Evolutionary conservation across 768 basidiomycete genomes (phyloP).

Genomic region (Hericium alpestre): DNA sequence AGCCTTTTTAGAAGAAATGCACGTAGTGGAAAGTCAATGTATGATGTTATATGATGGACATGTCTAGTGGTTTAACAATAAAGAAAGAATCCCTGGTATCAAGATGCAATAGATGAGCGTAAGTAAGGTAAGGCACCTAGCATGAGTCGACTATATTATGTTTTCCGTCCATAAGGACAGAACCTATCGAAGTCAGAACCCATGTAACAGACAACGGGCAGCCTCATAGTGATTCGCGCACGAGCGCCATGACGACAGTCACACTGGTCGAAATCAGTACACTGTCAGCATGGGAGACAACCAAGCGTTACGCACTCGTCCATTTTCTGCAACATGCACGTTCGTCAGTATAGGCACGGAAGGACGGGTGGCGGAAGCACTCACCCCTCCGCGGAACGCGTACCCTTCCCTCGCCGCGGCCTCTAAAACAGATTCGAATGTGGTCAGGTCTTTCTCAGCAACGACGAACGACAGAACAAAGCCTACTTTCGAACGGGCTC

Average conservation of each 20-base stretch:
- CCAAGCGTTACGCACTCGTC: conserved; percentile 58
- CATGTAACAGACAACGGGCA: too few species aligned
- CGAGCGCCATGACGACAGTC: conserved; percentile 58
- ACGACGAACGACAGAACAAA: not conserved
- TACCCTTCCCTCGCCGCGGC: conserved; percentile 58
- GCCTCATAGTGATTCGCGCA: conserved; percentile 46
- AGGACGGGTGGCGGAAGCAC: conserved; percentile 22
- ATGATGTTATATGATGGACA: too few species aligned
- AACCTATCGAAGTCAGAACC: too few species aligned
- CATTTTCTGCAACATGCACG: conserved; percentile 44
- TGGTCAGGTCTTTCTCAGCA: not conserved
- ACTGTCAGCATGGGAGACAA: conserved; percentile 7
- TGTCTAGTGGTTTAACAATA: not conserved
- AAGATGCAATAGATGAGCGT: not conserved
- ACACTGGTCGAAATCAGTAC: conserved; percentile 32
- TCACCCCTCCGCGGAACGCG: conserved; percentile 62
- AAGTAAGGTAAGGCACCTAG: not conserved
- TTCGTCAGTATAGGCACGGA: not conserved
- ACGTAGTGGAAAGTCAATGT: too few species aligned
- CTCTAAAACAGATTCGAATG: conserved; percentile 24
- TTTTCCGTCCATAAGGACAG: too few species aligned
- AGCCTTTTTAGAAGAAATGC: too few species aligned
- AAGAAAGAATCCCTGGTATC: conserved; percentile 3
- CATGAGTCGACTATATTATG: not conserved
- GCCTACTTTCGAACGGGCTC: conserved; percentile 69